phyloP scores from a whole-genome alignment of 2,329 filamentous ascomycete genomes.

The Sarocladium strictum region DNA sequence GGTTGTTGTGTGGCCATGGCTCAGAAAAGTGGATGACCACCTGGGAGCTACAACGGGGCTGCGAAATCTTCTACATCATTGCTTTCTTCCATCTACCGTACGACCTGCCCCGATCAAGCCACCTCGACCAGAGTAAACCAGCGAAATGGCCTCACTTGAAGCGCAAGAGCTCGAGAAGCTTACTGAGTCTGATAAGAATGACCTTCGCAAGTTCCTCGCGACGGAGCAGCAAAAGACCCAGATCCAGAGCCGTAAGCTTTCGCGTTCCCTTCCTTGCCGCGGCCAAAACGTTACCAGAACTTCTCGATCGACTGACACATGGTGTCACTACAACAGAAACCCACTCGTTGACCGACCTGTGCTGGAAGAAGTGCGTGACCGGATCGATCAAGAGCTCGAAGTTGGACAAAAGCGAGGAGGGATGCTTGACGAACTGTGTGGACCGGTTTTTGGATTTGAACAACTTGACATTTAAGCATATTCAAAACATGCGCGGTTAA shows the following conservation, averaged over 20 bases:
- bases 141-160: constrained; percentile 4
- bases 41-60: background rate
- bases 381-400: constrained; percentile 63
- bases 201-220: constrained; percentile 79
- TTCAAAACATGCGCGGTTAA: constrained; percentile 54
- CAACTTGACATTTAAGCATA: constrained; percentile 74
- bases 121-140: constrained; percentile 21
- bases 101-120: background rate
- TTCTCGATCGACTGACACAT: constrained; percentile 1
- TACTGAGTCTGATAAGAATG: constrained; percentile 74
- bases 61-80: background rate
- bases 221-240: constrained; percentile 83
- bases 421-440: constrained; percentile 86
- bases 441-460: constrained; percentile 91
- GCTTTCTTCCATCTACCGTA: background rate
- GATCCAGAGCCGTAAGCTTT: constrained; percentile 50
- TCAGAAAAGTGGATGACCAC: background rate
- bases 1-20: background rate
- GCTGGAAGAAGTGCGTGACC: constrained; percentile 92
- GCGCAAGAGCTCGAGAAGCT: constrained; percentile 62
- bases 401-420: constrained; percentile 72
- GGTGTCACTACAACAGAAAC: constrained; percentile 34
- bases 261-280: constrained; percentile 15
- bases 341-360: constrained; percentile 61
- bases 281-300: too few species aligned